Base-by-base conservation (phyloP, 2,329 filamentous ascomycete genomes). In the Aaosphaeria pasadenensis region DNA sequence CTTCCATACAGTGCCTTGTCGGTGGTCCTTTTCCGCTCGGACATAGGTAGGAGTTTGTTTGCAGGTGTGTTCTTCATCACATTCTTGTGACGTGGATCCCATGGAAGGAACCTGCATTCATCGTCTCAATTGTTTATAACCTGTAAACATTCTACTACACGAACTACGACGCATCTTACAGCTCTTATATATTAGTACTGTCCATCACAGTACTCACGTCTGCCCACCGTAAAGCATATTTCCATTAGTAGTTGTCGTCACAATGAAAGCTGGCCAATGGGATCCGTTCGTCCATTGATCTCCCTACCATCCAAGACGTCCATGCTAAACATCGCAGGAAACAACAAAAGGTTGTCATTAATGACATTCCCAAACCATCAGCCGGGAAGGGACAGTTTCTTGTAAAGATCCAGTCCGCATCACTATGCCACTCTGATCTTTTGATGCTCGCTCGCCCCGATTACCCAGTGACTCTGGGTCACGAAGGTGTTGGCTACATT, bases 401-500 rank as follows among this genome's bases (percentile, higher is more conserved):
- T 11, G 56, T 62, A 30, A 65, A 64, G 38, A 64, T 66, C 29
- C 57, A 63, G 42, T 60, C 58, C 3, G 63, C 63, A 9, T 66
- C 62, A 32, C 39, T 66, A 55, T 66, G 63, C 42, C 63, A 66
- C 45, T 64, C 62, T 1, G 63, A 66, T 42, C 52, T 66, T 1
- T 52, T 62, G 6, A 60, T 50, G 43, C 47, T 54, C 6, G 54
- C 61, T 47, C 58, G 63, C 5, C 59, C 62, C n/a, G 56, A 64
- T 30, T 53, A 58, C 39, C 47, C 56, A 1, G 57, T 70, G 1
- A 71, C 70, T 2, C 54, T 76, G 5, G 74, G 75, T 4, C 76
- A 78, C 52, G 76, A 78, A 60, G 76, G 74, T 11, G 72, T 75
- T 24, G 75, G 74, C 1, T 58, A 72, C 47, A 70, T 77, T 42